A percentile compares a stretch with the other conserved stretches of the same genome.
Evolutionary conservation across 2,329 filamentous ascomycete species (phyloP).

Genomic region (Dendryphion nanum): DNA sequence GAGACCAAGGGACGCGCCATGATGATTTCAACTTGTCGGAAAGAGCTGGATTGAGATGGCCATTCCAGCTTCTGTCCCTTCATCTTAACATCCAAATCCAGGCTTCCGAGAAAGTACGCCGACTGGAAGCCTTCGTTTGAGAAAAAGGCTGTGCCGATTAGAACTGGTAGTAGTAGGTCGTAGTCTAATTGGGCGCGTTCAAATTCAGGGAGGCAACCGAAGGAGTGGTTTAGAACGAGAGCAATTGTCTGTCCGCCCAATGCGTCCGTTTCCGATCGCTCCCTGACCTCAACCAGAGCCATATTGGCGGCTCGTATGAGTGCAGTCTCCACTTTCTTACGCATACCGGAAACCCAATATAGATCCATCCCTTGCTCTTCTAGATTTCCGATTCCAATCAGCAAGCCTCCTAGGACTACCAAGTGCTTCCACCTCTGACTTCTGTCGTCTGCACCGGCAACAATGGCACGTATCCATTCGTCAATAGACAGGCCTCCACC

Average conservation of each 20-base stretch:
- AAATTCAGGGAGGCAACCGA: slow-evolving; percentile 65
- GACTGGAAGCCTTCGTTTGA: slow-evolving; percentile 71
- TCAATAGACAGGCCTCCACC: slow-evolving; percentile 52
- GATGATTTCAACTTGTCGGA: slow-evolving; percentile 57
- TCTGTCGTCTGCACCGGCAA: slow-evolving; percentile 60
- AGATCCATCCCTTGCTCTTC: slow-evolving; percentile 53
- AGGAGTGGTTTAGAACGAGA: slow-evolving; percentile 73
- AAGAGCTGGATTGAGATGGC: slow-evolving; percentile 61
- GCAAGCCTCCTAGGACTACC: slow-evolving; percentile 73
- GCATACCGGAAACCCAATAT: slow-evolving; percentile 60
- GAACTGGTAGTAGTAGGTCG: slow-evolving; percentile 66
- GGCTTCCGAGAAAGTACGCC: slow-evolving; percentile 69
- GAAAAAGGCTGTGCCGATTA: slow-evolving; percentile 67
- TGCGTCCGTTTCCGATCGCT: slow-evolving; percentile 52
- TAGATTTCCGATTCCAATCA: slow-evolving; percentile 65
- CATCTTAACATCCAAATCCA: slow-evolving; percentile 66
- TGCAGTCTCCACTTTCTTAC: slow-evolving; percentile 68
- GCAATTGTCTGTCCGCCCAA: slow-evolving; percentile 54
- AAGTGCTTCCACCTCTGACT: slow-evolving; percentile 77
- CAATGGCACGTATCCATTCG: slow-evolving; percentile 59
- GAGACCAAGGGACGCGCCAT: slow-evolving; percentile 61
- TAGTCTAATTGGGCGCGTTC: slow-evolving; percentile 62
- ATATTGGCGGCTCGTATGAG: slow-evolving; percentile 74
- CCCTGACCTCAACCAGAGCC: slow-evolving; percentile 61
- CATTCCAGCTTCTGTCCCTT: slow-evolving; percentile 61